phyloP scores from a whole-genome alignment of 2,329 filamentous ascomycete genomes.

The Trichoderma breve region DNA sequence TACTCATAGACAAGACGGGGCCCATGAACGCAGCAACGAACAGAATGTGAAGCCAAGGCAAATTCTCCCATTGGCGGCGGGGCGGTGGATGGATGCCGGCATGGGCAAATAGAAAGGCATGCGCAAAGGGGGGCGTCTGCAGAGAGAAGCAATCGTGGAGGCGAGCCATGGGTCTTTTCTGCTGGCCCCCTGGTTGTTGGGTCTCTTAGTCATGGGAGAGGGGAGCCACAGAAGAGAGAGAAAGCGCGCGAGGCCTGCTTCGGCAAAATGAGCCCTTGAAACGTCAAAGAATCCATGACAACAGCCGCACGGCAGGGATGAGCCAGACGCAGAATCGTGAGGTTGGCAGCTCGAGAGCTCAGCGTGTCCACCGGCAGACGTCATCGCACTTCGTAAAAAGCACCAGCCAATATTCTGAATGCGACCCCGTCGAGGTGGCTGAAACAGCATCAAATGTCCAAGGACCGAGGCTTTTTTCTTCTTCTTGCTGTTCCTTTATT shows the following conservation, averaged over 20 bases:
- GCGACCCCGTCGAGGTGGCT: constrained; percentile 3
- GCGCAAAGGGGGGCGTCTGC: background rate
- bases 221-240: background rate
- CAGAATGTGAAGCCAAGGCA: background rate
- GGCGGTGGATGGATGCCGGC: background rate
- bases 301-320: constrained; percentile 11
- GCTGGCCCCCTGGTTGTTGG: background rate
- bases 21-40: background rate
- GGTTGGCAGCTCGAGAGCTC: background rate
- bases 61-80: constrained; percentile 15
- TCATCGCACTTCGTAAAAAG: background rate
- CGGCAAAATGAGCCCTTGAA: constrained; percentile 14
- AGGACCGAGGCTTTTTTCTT: constrained; percentile 4
- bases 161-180: background rate
- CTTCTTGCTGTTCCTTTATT: too few species aligned
- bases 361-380: background rate
- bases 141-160: constrained; percentile 5
- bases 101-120: background rate
- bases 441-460: constrained; percentile 9
- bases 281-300: constrained; percentile 4
- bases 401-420: background rate
- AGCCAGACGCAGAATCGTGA: background rate
- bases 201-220: constrained; percentile 8
- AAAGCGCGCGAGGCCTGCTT: background rate
- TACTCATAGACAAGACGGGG: background rate